Evolutionary conservation across 179 eudicot genomes (phyloP).

Genomic region (Beta lomatogona): DNA sequence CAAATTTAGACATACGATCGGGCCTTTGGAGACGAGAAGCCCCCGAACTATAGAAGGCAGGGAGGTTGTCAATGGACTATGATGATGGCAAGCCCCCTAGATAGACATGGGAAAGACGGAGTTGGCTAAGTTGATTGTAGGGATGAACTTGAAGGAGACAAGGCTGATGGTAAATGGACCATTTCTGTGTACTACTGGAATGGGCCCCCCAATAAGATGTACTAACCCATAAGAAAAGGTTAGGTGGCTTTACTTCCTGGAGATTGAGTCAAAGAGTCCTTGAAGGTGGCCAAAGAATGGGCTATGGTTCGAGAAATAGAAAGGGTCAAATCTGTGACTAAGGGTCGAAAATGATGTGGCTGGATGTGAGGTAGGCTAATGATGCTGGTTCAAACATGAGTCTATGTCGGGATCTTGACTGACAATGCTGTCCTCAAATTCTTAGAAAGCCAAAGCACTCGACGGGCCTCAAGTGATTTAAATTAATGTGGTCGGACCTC

Average conservation of each 20-base stretch:
- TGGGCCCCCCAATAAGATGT: neutral
- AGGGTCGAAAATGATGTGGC: neutral
- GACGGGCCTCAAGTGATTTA: neutral
- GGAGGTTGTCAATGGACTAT: no score
- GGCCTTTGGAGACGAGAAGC: no score
- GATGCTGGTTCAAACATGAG: neutral
- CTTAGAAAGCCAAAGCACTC: neutral
- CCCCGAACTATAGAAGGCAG: no score
- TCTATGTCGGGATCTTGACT: neutral
- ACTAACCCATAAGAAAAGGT: neutral
- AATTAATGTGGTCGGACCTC: neutral
- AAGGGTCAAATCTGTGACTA: neutral
- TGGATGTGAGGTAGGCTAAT: neutral
- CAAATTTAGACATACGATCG: no score
- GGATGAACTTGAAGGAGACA: no score
- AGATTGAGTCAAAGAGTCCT: neutral
- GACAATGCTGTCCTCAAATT: neutral
- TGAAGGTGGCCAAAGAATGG: constrained; percentile 1
- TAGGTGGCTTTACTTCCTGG: neutral
- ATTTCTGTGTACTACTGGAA: neutral
- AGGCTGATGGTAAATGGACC: no score
- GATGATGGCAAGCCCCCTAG: no score
- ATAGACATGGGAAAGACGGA: no score
- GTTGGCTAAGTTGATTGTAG: no score
- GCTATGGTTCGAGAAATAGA: neutral